These are phyloP conservation scores for Diplodia corticola DNA, from an alignment of 2,329 filamentous ascomycete genomes.

Conservation along the genomic window DNA sequence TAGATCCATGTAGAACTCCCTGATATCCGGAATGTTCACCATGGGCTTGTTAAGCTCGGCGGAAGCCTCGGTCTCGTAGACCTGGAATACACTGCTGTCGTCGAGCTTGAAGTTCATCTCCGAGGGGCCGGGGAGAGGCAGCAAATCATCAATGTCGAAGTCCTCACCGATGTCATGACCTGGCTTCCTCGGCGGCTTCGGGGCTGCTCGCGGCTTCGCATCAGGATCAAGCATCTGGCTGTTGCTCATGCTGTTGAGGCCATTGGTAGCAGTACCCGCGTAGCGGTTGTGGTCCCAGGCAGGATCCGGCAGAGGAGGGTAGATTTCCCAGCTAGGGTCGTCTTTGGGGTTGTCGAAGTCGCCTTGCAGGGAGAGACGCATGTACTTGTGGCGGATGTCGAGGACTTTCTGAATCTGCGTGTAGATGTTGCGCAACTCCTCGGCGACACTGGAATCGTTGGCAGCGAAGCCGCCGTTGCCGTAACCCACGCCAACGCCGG, in stretches of 20 bases:
- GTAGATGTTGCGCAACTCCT: conserved; percentile 83
- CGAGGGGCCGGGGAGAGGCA: conserved; percentile 70
- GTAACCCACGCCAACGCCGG: conserved; percentile 61
- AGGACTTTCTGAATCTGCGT: conserved; percentile 88
- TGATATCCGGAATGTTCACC: conserved; percentile 82
- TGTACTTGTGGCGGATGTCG: conserved; percentile 85
- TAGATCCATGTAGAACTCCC: conserved; percentile 94
- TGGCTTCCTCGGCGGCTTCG: conserved; percentile 69
- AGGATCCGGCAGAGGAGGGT: conserved; percentile 87
- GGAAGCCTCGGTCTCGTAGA: conserved; percentile 71
- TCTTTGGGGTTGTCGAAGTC: conserved; percentile 86
- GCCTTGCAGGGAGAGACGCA: conserved; percentile 78
- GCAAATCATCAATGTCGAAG: conserved; percentile 76
- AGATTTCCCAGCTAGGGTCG: conserved; percentile 78
- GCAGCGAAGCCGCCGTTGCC: conserved; percentile 66
- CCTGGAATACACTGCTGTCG: conserved; percentile 84
- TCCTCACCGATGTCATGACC: conserved; percentile 90
- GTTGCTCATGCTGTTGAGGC: conserved; percentile 40
- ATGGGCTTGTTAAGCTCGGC: conserved; percentile 67
- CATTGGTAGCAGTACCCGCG: conserved; percentile 21
- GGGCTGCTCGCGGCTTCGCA: conserved; percentile 33
- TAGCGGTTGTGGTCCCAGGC: conserved; percentile 72
- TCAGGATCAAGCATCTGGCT: conserved; percentile 36
- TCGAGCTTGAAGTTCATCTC: conserved; percentile 79
- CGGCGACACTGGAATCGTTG: conserved; percentile 75